A percentile compares a stretch with the other conserved stretches of the same genome.
Conservation (phyloP, 2,329 filamentous ascomycete genomes). For the Calycina marina region DNA sequence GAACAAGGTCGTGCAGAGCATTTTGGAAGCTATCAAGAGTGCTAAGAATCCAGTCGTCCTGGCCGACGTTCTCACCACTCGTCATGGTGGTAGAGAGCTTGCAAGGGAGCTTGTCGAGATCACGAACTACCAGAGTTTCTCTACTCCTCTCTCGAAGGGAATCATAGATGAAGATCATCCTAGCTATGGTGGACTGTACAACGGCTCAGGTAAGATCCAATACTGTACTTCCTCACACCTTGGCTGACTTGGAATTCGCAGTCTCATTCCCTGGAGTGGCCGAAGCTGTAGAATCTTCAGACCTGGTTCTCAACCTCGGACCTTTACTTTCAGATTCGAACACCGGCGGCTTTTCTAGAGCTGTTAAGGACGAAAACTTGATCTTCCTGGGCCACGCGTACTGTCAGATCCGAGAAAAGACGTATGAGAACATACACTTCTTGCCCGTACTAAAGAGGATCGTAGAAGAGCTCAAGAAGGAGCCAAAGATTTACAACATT, state of each 20-base stretch:
- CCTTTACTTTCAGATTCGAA: constrained; percentile 33
- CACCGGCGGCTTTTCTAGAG: constrained; percentile 25
- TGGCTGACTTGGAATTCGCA: constrained; percentile 1
- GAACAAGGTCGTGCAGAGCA: constrained; percentile 20
- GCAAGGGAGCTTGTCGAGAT: constrained; percentile 26
- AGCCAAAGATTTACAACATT: constrained; percentile 6
- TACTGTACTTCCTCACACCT: neutral
- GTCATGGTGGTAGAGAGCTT: constrained; percentile 11
- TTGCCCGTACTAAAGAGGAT: constrained; percentile 60
- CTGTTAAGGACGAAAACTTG: constrained; percentile 20
- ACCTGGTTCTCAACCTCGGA: constrained; percentile 32
- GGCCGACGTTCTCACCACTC: constrained; percentile 32
- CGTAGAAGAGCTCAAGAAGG: constrained; percentile 23
- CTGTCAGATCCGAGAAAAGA: constrained; percentile 14
- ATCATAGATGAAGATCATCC: constrained; percentile 31
- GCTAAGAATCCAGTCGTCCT: constrained; percentile 34
- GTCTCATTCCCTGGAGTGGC: constrained; percentile 19
- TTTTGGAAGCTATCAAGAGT: constrained; percentile 29
- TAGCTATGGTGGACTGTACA: constrained; percentile 35
- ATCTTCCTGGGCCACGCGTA: constrained; percentile 12
- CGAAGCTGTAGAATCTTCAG: constrained; percentile 26
- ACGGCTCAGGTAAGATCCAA: constrained; percentile 26
- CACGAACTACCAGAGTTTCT: constrained; percentile 33
- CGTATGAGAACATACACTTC: constrained; percentile 35
- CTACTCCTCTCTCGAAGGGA: constrained; percentile 33